These are phyloP conservation scores for Linnemannia hyalina DNA, from an alignment of 192 early-diverging fungal species.

Conservation along the genomic window DNA sequence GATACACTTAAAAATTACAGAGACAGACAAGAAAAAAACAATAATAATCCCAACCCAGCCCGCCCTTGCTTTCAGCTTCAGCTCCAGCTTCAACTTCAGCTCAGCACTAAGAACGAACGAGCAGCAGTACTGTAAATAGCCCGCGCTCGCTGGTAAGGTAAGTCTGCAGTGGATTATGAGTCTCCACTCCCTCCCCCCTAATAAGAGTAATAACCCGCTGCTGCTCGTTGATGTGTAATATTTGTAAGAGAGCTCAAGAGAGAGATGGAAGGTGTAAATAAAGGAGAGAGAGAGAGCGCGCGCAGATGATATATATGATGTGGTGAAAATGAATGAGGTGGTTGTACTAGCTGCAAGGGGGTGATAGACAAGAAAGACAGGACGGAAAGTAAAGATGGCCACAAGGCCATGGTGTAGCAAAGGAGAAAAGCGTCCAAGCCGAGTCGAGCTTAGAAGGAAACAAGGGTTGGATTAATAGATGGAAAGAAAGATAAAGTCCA, in stretches of 20 bases:
- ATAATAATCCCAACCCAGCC: conserved; percentile 3
- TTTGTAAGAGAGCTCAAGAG: background rate
- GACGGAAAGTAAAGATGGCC: background rate
- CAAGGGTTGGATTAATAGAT: background rate
- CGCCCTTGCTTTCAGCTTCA: background rate
- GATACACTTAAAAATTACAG: conserved; percentile 2
- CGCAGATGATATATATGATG: background rate
- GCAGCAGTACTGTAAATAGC: background rate
- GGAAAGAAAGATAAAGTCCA: background rate
- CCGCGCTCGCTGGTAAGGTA: background rate
- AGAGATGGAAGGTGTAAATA: background rate
- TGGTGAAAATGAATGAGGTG: background rate
- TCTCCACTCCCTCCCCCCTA: background rate
- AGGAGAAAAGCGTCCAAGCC: background rate
- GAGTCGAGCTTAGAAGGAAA: background rate
- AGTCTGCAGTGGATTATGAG: background rate
- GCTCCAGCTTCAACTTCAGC: conserved; percentile 10
- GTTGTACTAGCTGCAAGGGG: background rate
- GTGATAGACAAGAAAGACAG: background rate
- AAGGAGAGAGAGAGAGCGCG: background rate
- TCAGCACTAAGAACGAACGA: background rate
- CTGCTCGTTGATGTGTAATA: background rate
- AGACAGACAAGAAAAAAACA: background rate
- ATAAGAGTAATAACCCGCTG: background rate
- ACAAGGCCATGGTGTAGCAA: background rate